A percentile compares a stretch with the other conserved stretches of the same genome.
These are phyloP conservation scores for Plantago lanceolata DNA, from an alignment of 305 asterid species.

Conservation along the genomic window DNA sequence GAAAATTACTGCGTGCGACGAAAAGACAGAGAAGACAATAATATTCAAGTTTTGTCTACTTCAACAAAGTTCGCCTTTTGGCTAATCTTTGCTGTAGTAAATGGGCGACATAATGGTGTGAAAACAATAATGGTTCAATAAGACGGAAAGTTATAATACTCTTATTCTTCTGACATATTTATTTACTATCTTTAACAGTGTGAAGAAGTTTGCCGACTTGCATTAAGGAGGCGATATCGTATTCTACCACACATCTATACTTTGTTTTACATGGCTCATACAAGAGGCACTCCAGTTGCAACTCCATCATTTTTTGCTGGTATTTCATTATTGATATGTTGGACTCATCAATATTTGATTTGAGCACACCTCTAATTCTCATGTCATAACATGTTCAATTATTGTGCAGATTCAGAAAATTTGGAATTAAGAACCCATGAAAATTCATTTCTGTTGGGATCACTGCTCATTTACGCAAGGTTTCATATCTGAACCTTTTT, in stretches of 20 bases:
- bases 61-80: background rate
- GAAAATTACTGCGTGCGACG: conserved; percentile 12
- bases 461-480: conserved; percentile 87
- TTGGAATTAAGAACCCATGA: conserved; percentile 69
- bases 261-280: conserved; percentile 81
- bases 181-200: conserved; percentile 42
- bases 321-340: conserved; percentile 27
- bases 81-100: background rate
- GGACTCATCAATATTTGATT: conserved; percentile 12
- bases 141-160: conserved; percentile 5
- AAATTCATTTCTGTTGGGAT: conserved; percentile 82
- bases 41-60: background rate
- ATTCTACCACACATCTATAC: conserved; percentile 86
- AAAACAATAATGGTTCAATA: background rate
- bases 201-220: conserved; percentile 94
- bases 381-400: conserved; percentile 21
- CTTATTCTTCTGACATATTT: conserved; percentile 19
- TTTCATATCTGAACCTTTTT: conserved; percentile 27
- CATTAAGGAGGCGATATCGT: conserved; percentile 83
- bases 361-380: conserved; percentile 12
- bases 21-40: background rate
- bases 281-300: conserved; percentile 75
- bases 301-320: conserved; percentile 84
- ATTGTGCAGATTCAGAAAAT: conserved; percentile 70
- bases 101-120: background rate